Percentiles rank a stretch among this genome's conserved stretches.
Evolutionary conservation across 1,284 basidiomycete genomes (phyloP).

Genomic region (Gymnopus androsaceus): DNA sequence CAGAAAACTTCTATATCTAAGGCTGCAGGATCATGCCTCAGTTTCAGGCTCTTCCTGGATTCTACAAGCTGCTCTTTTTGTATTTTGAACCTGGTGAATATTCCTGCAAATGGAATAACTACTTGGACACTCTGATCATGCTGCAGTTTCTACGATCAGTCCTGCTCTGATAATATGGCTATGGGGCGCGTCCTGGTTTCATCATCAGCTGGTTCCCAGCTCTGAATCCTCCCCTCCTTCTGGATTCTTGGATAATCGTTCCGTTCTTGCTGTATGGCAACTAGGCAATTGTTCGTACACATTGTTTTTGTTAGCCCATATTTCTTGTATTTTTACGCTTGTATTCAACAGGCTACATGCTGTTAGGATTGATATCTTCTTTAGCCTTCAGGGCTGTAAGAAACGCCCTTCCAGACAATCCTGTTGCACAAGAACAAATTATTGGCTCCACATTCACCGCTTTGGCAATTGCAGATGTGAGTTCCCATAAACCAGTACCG

Average conservation of each 20-base stretch:
- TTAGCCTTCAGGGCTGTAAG: slow-evolving; percentile 71
- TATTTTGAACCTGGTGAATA: slow-evolving; percentile 69
- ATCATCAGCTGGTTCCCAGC: slow-evolving; percentile 65
- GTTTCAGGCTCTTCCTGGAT: slow-evolving; percentile 66
- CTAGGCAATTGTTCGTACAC: slow-evolving; percentile 62
- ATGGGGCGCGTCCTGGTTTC: slow-evolving; percentile 69
- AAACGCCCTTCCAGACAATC: slow-evolving; percentile 60
- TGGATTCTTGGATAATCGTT: slow-evolving; percentile 47
- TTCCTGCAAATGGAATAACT: slow-evolving; percentile 4
- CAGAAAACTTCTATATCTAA: background rate
- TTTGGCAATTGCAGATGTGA: slow-evolving; percentile 73
- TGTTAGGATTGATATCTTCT: slow-evolving; percentile 67
- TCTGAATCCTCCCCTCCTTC: slow-evolving; percentile 30
- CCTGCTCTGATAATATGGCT: slow-evolving; percentile 63
- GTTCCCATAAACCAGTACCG: too few species aligned
- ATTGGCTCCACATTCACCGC: slow-evolving; percentile 65
- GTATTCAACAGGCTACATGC: slow-evolving; percentile 71
- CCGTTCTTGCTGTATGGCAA: slow-evolving; percentile 72
- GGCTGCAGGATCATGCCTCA: slow-evolving; percentile 28
- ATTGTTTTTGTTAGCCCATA: too few species aligned
- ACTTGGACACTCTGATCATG: background rate
- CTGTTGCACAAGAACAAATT: slow-evolving; percentile 68
- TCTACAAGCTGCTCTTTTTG: slow-evolving; percentile 68
- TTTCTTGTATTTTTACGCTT: too few species aligned
- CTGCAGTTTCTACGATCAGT: slow-evolving; percentile 56